A percentile compares a stretch with the other conserved stretches of the same genome.
phyloP scores from a whole-genome alignment of 345 rosid genomes.

The Brassica juncea region DNA sequence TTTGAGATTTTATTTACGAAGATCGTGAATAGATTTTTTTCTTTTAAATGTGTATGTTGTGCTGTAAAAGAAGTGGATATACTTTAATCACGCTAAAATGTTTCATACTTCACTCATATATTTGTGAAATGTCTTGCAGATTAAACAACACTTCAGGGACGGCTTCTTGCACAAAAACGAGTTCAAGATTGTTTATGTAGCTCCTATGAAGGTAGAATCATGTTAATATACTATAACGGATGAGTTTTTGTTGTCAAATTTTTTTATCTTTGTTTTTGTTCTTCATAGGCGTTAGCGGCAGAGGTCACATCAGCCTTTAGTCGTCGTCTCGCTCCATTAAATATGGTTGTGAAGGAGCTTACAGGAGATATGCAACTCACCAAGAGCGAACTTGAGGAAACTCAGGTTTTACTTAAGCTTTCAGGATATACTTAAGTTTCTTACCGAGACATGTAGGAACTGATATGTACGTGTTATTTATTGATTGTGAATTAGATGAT shows the following conservation, averaged over 20 bases:
- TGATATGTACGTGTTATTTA: conserved; percentile 24
- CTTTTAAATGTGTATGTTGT: background rate
- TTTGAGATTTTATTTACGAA: background rate
- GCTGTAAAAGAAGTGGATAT: background rate
- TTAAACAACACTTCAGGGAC: conserved; percentile 92
- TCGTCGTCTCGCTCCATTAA: conserved; percentile 85
- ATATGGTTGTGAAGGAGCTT: conserved; percentile 92
- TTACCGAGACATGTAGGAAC: conserved; percentile 7
- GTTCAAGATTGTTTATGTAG: conserved; percentile 97
- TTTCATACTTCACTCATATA: background rate
- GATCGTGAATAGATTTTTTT: background rate
- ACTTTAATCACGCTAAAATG: conserved; percentile 10
- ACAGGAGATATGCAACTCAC: conserved; percentile 99
- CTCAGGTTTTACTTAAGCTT: conserved; percentile 65
- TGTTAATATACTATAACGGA: conserved; percentile 5
- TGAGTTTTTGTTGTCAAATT: conserved; percentile 4
- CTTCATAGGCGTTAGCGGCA: conserved; percentile 88
- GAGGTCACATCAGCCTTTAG: conserved; percentile 93
- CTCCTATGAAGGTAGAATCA: conserved; percentile 92
- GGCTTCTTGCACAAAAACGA: conserved; percentile 92
- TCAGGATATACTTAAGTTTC: conserved; percentile 17
- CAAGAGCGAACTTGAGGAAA: conserved; percentile 84
- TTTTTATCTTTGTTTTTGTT: conserved; percentile 6
- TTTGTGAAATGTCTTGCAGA: conserved; percentile 50
- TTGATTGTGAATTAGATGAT: conserved; percentile 71